Evolutionary conservation across 2,329 filamentous ascomycete genomes (phyloP).

Genomic region (Shiraia bambusicola): DNA sequence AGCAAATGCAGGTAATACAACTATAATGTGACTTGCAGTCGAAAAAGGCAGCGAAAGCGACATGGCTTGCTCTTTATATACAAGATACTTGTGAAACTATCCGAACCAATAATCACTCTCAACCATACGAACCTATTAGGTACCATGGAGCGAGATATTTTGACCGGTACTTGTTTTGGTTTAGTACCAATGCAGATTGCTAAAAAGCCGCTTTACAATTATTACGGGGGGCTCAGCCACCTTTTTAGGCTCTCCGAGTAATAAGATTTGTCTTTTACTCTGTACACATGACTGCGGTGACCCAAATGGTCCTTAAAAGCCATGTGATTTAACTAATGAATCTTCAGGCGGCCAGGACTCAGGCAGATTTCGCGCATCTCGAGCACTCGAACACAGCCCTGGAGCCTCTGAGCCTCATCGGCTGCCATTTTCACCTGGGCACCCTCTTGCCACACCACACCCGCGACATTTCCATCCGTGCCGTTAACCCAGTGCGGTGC

Average conservation of each 20-base stretch:
- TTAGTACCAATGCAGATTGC: slow-evolving; percentile 3
- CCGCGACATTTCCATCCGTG: slow-evolving; percentile 1
- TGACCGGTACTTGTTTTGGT: slow-evolving; percentile 7
- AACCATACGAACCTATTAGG: background rate
- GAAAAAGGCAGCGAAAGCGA: background rate
- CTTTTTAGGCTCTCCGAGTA: no score
- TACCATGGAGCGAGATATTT: background rate
- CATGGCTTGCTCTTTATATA: slow-evolving; percentile 6
- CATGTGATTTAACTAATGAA: slow-evolving; percentile 1
- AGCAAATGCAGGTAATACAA: background rate
- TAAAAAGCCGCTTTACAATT: no score
- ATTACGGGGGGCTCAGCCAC: slow-evolving; percentile 5
- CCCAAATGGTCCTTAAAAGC: slow-evolving; percentile 1
- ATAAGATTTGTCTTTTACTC: no score
- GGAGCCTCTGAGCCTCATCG: background rate
- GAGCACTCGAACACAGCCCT: background rate
- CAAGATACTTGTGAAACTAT: background rate
- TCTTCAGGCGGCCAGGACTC: background rate
- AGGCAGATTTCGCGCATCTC: background rate
- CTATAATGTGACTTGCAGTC: background rate
- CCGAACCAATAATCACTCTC: background rate
- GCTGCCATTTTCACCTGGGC: background rate
- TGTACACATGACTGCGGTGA: no score
- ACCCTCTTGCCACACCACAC: slow-evolving; percentile 2
- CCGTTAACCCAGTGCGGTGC: no score